Evolutionary conservation across 169 alveolate genomes (phyloP).

Genomic region (Eimeria zaria): DNA sequence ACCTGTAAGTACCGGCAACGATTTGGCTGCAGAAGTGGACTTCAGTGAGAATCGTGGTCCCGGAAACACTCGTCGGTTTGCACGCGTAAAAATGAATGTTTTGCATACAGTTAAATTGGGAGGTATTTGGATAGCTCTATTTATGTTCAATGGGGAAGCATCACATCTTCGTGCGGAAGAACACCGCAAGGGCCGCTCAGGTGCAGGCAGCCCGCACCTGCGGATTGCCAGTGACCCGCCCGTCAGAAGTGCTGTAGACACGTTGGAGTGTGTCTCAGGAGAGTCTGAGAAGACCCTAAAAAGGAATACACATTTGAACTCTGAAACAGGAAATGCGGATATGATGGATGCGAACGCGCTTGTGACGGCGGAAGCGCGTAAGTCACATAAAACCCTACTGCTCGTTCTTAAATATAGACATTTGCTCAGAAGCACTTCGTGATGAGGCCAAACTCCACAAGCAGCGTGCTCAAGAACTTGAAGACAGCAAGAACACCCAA

Average conservation of each 20-base stretch:
- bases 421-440: slow-evolving; percentile 35
- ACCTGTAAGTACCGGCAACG: background rate
- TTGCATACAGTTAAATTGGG: background rate
- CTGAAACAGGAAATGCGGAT: slow-evolving; percentile 11
- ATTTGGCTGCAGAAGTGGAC: background rate
- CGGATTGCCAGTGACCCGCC: slow-evolving; percentile 63
- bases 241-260: slow-evolving; percentile 34
- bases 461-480: slow-evolving; percentile 37
- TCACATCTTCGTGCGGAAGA: background rate
- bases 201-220: slow-evolving; percentile 6
- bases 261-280: slow-evolving; percentile 53
- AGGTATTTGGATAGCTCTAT: slow-evolving; percentile 6
- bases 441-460: slow-evolving; percentile 16
- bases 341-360: slow-evolving; percentile 48
- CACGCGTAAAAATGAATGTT: background rate
- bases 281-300: slow-evolving; percentile 3
- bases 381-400: background rate
- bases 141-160: background rate
- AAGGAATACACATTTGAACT: background rate
- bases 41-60: background rate
- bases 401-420: background rate
- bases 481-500: slow-evolving; percentile 15
- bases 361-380: slow-evolving; percentile 35
- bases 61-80: background rate
- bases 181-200: slow-evolving; percentile 4